Percentiles rank a stretch among this genome's conserved stretches.
phyloP scores from a whole-genome alignment of 305 asterid species.

The Striga hermonthica region DNA sequence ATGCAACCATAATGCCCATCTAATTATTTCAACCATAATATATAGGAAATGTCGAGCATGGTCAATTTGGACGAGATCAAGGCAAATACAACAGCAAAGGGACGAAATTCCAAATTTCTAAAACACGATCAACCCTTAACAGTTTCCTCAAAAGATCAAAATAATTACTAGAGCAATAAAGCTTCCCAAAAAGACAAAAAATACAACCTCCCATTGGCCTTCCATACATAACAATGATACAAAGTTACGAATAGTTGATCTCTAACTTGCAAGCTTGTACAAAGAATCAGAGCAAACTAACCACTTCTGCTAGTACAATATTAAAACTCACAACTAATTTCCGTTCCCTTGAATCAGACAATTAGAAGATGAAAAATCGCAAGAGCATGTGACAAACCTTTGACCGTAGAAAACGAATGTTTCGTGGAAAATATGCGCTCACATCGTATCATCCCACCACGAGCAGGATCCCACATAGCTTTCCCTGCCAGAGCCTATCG shows the following conservation, averaged over 20 bases:
- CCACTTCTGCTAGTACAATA: neutral
- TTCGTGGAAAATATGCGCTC: constrained; percentile 79
- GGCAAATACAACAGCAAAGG: neutral
- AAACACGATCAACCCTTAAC: constrained; percentile 4
- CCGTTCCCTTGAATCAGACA: neutral
- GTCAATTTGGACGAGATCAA: neutral
- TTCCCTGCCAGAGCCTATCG: constrained; percentile 59
- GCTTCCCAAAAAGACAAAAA: neutral
- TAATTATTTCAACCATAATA: constrained; percentile 3
- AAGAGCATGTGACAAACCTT: constrained; percentile 43
- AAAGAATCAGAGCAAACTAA: no score
- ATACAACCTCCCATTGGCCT: neutral
- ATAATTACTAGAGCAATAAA: neutral
- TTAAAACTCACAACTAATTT: neutral
- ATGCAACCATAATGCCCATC: neutral
- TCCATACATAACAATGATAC: neutral
- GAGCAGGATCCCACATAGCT: constrained; percentile 43
- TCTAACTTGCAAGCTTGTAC: no score
- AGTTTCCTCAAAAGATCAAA: neutral
- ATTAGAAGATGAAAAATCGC: neutral
- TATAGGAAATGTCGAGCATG: neutral
- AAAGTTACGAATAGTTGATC: no score
- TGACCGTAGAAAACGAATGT: constrained; percentile 74
- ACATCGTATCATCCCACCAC: constrained; percentile 33
- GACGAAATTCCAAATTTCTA: neutral